Evolutionary conservation across 129 eudicot genomes (phyloP), one percentile per base, ranked within the genome.

Genomic region (Lactuca saligna): DNA sequence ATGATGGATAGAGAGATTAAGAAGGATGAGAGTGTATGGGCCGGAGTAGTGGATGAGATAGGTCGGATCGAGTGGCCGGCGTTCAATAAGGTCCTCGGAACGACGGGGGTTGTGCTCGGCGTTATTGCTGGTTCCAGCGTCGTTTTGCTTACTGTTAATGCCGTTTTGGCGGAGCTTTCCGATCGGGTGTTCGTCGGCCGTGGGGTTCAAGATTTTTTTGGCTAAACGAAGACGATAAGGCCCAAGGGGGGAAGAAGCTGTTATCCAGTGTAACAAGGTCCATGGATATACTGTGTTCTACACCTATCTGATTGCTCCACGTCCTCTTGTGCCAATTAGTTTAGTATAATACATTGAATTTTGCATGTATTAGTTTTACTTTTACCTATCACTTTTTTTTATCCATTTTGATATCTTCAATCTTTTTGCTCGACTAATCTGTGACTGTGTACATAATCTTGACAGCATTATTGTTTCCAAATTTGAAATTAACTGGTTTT

Each of bases 131-230:
- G 95, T 8, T 86, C 96, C 4, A 86, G 95, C 67, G 86, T 89
- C 73, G 97, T 89, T 73, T 80, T 93, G 88, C 80, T 87, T 16
- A 89, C 98, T 62, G 86, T 93, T 54, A 89, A 93, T 79, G 96
- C 95, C 79, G 82, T 93, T 68, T 77, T 93, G 85, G 87, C 98
- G 35, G 91, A 89, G 82, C 81, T 92, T 41, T 92, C 98, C 6
- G 96, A 92, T 44, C 78, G 77, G 66, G 86, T 84, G 4, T 93
- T 93, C 66, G 92, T 83, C 66, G 95, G 97, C 7, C 87, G 82
- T 49, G 95, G 98, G 14, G 80, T 92, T 59, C 98, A 89, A 51
- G 97, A 93, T 85, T 89, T 93, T 80, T 86, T 91, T 57, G 85
- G 94, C 13, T 86, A 66, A 81, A 2, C 4, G 3, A 4, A 37